Percentiles rank a stretch among this genome's conserved stretches.
phyloP scores from a whole-genome alignment of 2,329 filamentous ascomycete genomes.

The Mycosphaerella sp. region DNA sequence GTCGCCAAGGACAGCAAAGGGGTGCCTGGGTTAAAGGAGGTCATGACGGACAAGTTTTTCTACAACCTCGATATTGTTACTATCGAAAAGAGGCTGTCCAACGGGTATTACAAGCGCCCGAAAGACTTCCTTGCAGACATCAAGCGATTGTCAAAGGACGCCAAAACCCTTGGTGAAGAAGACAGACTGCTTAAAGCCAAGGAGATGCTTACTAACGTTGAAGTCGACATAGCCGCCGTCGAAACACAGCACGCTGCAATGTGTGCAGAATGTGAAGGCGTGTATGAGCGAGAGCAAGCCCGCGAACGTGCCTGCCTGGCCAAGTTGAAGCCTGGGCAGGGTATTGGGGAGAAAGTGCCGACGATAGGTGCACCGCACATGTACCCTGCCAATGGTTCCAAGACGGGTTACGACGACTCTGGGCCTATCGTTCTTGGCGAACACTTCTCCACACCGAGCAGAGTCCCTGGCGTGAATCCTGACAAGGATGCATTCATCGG shows the following conservation, averaged over 20 bases:
- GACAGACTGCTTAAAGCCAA: constrained; percentile 80
- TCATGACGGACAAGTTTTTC: constrained; percentile 72
- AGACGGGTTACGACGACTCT: constrained; percentile 38
- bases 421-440: constrained; percentile 55
- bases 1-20: constrained; percentile 73
- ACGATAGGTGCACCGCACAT: constrained; percentile 36
- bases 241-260: constrained; percentile 58
- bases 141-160: constrained; percentile 75
- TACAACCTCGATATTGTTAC: constrained; percentile 91
- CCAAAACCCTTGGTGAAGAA: constrained; percentile 72
- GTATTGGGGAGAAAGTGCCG: constrained; percentile 49
- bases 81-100: constrained; percentile 93
- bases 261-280: constrained; percentile 68
- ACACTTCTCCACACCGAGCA: constrained; percentile 45
- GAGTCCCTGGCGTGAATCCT: constrained; percentile 51
- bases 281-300: constrained; percentile 67
- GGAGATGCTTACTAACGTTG: constrained; percentile 85
- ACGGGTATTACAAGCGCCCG: constrained; percentile 89
- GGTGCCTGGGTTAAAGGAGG: constrained; percentile 67
- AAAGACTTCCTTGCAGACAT: constrained; percentile 87
- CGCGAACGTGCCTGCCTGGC: constrained; percentile 47
- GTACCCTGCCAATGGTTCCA: constrained; percentile 36
- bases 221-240: constrained; percentile 80
- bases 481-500: constrained; percentile 54
- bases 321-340: constrained; percentile 55